Evolutionary conservation across 257 asterid species (phyloP).

Genomic region (Mitragyna speciosa): DNA sequence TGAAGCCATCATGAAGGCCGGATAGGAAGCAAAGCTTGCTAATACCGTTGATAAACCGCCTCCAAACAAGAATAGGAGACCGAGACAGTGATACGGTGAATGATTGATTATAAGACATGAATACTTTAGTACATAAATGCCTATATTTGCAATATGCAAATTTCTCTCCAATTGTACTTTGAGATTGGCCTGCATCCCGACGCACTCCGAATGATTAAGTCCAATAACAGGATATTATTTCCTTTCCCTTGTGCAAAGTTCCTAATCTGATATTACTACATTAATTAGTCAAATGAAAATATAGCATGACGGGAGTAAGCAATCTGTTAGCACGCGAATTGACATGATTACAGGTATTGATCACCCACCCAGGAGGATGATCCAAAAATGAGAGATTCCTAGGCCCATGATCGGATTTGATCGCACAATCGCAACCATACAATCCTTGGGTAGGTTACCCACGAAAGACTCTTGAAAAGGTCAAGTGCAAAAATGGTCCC

Average conservation of each 20-base stretch:
- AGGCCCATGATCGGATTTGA: slow-evolving; percentile 1
- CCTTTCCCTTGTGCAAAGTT: not conserved
- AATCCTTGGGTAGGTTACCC: not conserved
- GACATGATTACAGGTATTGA: slow-evolving; percentile 21
- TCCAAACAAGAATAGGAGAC: not conserved
- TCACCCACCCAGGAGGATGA: slow-evolving; percentile 18
- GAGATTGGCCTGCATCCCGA: not conserved
- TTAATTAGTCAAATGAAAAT: not conserved
- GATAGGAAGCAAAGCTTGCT: not conserved
- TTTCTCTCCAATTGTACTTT: not conserved
- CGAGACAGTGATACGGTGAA: not conserved
- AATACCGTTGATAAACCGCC: slow-evolving; percentile 3
- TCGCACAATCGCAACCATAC: not conserved
- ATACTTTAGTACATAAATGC: not conserved
- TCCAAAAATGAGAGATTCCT: slow-evolving; percentile 17
- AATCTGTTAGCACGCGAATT: slow-evolving; percentile 21
- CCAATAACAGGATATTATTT: not conserved
- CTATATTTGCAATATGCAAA: not conserved
- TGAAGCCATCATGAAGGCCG: not conserved
- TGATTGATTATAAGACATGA: no score
- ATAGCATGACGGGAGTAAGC: not conserved
- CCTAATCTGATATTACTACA: not conserved
- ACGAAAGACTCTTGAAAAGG: slow-evolving; percentile 16
- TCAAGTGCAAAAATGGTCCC: slow-evolving; percentile 36
- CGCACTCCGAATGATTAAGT: slow-evolving; percentile 4